These are phyloP conservation scores for Raddia guianensis DNA, from an alignment of 176 grass and related monocot genomes.

Conservation along the genomic window DNA sequence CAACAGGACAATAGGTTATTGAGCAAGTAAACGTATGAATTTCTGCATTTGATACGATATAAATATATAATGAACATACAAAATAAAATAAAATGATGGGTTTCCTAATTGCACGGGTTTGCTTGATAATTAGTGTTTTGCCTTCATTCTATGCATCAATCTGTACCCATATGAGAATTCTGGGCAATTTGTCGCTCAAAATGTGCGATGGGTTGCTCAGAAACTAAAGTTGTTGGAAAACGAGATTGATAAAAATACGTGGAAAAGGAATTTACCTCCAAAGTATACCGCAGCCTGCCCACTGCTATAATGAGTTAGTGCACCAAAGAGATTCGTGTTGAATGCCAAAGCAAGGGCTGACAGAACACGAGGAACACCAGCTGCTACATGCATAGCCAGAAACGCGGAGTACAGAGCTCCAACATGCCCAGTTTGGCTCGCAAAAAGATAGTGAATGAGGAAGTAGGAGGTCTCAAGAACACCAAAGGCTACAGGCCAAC, in stretches of 20 bases:
- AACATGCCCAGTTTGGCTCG: constrained; percentile 85
- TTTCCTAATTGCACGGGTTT: neutral
- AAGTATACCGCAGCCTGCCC: constrained; percentile 90
- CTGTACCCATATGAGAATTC: neutral
- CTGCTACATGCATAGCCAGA: constrained; percentile 81
- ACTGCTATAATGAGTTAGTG: constrained; percentile 82
- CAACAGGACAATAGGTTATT: constrained; percentile 43
- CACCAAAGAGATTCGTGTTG: constrained; percentile 83
- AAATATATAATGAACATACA: neutral
- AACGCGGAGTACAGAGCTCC: constrained; percentile 84
- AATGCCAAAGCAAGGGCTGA: constrained; percentile 77
- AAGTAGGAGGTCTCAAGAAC: constrained; percentile 83
- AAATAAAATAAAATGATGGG: neutral
- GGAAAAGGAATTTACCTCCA: constrained; percentile 69
- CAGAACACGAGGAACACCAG: constrained; percentile 67
- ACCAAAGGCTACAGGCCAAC: constrained; percentile 68
- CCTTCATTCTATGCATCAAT: neutral
- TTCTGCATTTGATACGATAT: neutral
- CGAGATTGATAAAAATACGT: neutral
- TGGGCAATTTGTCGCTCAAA: neutral
- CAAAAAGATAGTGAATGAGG: constrained; percentile 86
- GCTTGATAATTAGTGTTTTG: neutral
- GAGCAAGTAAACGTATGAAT: neutral
- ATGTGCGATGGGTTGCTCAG: neutral
- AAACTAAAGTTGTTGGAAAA: constrained; percentile 7